Conservation (phyloP, 2,329 filamentous ascomycete species). For the Colletotrichum melonis region DNA sequence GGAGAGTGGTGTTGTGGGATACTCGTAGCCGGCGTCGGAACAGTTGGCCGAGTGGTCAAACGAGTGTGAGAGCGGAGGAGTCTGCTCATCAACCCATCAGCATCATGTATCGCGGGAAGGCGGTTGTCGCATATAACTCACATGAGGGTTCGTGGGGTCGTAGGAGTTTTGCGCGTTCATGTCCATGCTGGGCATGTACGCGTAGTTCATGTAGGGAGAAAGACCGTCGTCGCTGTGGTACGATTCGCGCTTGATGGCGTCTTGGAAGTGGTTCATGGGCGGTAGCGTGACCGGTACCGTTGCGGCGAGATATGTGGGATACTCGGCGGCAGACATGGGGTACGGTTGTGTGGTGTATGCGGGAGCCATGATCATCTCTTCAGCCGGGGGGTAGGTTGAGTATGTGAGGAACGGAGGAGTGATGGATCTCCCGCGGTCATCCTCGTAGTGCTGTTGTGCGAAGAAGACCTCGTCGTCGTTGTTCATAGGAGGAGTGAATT, state of each 20-base stretch:
- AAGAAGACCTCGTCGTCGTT: constrained; percentile 76
- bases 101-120: constrained; percentile 56
- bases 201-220: constrained; percentile 75
- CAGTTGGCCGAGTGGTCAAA: constrained; percentile 75
- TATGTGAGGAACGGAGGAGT: constrained; percentile 78
- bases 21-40: constrained; percentile 71
- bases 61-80: constrained; percentile 80
- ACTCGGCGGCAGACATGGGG: constrained; percentile 63
- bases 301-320: constrained; percentile 67
- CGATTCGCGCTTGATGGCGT: constrained; percentile 75
- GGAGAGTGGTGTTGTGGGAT: constrained; percentile 78
- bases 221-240: constrained; percentile 69
- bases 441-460: constrained; percentile 58
- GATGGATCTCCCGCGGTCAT: constrained; percentile 75
- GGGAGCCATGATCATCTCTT: constrained; percentile 70
- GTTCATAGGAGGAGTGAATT: constrained; percentile 72
- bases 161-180: constrained; percentile 71
- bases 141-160: constrained; percentile 78
- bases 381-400: constrained; percentile 74
- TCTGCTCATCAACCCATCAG: constrained; percentile 69
- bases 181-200: constrained; percentile 73
- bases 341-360: constrained; percentile 67
- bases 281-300: constrained; percentile 70
- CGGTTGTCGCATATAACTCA: constrained; percentile 68
- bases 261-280: constrained; percentile 72